Conservation (phyloP, 306 rosid species). For the Cyclanthera cordifolia region DNA sequence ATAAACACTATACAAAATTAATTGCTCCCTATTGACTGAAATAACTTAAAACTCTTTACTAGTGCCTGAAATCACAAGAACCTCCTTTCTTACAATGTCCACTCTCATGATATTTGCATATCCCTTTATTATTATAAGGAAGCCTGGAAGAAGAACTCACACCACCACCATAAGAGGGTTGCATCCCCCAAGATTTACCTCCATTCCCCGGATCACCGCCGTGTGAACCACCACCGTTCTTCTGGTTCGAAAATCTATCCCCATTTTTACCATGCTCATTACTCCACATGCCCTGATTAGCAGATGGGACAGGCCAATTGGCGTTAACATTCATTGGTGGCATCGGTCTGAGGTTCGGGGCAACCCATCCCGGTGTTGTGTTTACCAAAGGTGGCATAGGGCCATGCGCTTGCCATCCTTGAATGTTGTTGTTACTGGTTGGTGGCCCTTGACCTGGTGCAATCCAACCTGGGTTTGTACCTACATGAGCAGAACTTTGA, state of each 20-base stretch:
- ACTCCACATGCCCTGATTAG: conserved; percentile 42
- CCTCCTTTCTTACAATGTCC: conserved; percentile 91
- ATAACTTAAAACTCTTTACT: conserved; percentile 18
- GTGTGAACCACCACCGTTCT: conserved; percentile 28
- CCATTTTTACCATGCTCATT: conserved; percentile 42
- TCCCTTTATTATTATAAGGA: conserved; percentile 47
- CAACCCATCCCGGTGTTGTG: conserved; percentile 49
- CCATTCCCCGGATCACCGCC: conserved; percentile 61
- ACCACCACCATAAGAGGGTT: conserved; percentile 50
- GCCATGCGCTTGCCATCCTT: conserved; percentile 62
- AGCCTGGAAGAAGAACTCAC: conserved; percentile 54
- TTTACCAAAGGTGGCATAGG: conserved; percentile 42
- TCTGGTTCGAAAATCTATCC: conserved; percentile 53
- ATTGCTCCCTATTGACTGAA: conserved; percentile 23
- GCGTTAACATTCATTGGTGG: conserved; percentile 43
- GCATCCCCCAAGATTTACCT: conserved; percentile 65
- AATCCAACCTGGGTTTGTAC: conserved; percentile 59
- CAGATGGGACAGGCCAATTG: conserved; percentile 42
- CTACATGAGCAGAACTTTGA: conserved; percentile 39
- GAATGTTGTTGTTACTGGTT: conserved; percentile 28
- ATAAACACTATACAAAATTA: conserved; percentile 61
- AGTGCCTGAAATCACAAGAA: conserved; percentile 67
- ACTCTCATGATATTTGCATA: conserved; percentile 65
- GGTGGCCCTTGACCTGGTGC: conserved; percentile 50
- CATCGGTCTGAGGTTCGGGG: conserved; percentile 36